Evolutionary conservation across 331 rosid species (phyloP), one percentile per base, ranked within the genome.

Genomic region (Quercus phellos): DNA sequence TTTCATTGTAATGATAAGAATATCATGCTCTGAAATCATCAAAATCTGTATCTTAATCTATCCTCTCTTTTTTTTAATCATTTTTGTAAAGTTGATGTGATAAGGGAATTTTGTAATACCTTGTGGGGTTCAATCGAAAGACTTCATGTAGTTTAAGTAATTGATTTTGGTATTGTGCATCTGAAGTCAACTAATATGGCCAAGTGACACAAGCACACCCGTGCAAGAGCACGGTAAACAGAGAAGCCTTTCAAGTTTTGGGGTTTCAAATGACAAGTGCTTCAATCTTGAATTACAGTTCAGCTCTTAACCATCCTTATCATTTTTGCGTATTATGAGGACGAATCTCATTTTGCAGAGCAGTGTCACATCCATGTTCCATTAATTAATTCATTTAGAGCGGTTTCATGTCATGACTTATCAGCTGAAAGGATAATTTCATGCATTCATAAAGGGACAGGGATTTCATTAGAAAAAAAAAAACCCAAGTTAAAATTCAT

Each of bases 1-100:
- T 51, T 38, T 70, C 56, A 18, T 3, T 66, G 58, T 68, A 71
- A 17, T 81, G 77, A 70, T 73, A 60, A 64, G 53, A 81, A 77
- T 78, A 79, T 79, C 87, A 74, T 38, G 70, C 34, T 67, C 75
- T 63, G 50, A 80, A 70, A 72, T 84, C 84, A 74, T 70, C 63
- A 32, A 38, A 72, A 74, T 78, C 46, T 80, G 60, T 84, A 66
- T 22, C 53, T 64, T 60, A 29, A 32, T 35, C 11, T 53, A 26
- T 13, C 29, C 21, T 46, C 43, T 51, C 38, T 60, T 32, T 16
- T 5, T 22, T 70, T 74, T 13, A 38, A 38, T 38, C 46, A 38
- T 8, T 38, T 38, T 43, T 87, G 89, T 85, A 85, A 77, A 87
- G 85, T n/a, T 61, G 58, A 69, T 74, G 24, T 69, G 85, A 86